Percentiles rank a stretch among this genome's conserved stretches.
Conservation (phyloP, 1,284 basidiomycete genomes). For the Pascua guehoae region DNA sequence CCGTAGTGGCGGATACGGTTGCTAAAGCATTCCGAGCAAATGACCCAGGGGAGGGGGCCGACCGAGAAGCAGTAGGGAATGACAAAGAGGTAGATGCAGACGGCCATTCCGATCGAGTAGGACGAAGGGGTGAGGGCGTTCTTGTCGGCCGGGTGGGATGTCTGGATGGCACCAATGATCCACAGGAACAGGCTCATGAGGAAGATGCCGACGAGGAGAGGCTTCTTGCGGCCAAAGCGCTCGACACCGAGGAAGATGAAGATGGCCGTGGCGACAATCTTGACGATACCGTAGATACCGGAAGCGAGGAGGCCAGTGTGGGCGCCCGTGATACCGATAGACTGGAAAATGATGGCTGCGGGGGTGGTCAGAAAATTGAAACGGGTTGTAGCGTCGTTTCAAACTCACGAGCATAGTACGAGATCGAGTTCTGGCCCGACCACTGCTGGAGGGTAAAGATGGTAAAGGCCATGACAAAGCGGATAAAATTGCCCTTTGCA, state of each 20-base stretch:
- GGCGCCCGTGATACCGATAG: slow-evolving; percentile 56
- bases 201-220: slow-evolving; percentile 48
- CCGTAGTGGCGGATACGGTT: slow-evolving; percentile 75
- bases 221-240: slow-evolving; percentile 48
- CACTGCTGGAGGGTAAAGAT: slow-evolving; percentile 64
- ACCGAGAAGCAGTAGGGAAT: slow-evolving; percentile 50
- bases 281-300: slow-evolving; percentile 77
- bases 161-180: slow-evolving; percentile 69
- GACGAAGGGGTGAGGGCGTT: slow-evolving; percentile 8
- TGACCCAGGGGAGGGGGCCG: slow-evolving; percentile 42
- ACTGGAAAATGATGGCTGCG: slow-evolving; percentile 58
- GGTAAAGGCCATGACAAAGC: slow-evolving; percentile 62
- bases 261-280: slow-evolving; percentile 64
- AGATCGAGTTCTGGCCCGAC: slow-evolving; percentile 61
- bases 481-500: slow-evolving; percentile 67
- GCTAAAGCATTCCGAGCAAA: slow-evolving; percentile 70
- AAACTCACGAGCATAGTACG: slow-evolving; percentile 40
- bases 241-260: slow-evolving; percentile 62
- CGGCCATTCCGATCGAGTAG: slow-evolving; percentile 47
- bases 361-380: slow-evolving; percentile 49
- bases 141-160: slow-evolving; percentile 58
- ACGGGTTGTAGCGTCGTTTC: neutral
- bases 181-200: slow-evolving; percentile 63
- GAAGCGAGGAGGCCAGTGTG: slow-evolving; percentile 64
- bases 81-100: slow-evolving; percentile 48